Evolutionary conservation across 345 rosid species (phyloP).

Genomic region (Eucalyptus guilfoylei): DNA sequence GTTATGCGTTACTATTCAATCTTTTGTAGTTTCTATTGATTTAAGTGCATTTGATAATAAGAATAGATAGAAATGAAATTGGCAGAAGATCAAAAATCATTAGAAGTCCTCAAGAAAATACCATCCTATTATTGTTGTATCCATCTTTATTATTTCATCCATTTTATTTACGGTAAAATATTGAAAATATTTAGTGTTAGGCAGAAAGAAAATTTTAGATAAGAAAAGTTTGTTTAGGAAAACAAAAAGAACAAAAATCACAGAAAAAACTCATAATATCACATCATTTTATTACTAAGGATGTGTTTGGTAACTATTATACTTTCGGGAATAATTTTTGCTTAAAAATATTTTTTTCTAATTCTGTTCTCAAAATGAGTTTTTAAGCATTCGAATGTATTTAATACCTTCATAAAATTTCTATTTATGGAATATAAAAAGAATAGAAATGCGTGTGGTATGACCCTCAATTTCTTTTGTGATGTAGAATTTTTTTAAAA

Average conservation of each 20-base stretch:
- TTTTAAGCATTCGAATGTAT: too few species aligned
- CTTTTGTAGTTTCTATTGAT: not conserved
- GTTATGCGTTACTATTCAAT: not conserved
- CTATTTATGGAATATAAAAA: fast-evolving
- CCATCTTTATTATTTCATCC: not conserved
- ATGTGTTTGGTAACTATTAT: too few species aligned
- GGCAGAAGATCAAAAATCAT: not conserved
- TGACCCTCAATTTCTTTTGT: fast-evolving
- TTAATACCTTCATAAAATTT: too few species aligned
- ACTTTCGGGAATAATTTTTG: too few species aligned
- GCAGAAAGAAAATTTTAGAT: not conserved
- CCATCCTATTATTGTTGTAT: not conserved
- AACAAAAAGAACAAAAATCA: not conserved
- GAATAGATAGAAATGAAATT: not conserved
- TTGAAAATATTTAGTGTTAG: not conserved
- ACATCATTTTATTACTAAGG: not conserved
- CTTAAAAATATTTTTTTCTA: too few species aligned
- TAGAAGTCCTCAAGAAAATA: not conserved
- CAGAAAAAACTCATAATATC: not conserved
- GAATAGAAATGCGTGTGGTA: fast-evolving
- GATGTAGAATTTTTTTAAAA: too few species aligned
- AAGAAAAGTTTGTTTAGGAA: not conserved
- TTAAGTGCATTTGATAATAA: not conserved
- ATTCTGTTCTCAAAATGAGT: too few species aligned
- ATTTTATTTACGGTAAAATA: not conserved